Evolutionary conservation across 371 early-diverging fungal species (phyloP).

Genomic region (Nematocida sp.): DNA sequence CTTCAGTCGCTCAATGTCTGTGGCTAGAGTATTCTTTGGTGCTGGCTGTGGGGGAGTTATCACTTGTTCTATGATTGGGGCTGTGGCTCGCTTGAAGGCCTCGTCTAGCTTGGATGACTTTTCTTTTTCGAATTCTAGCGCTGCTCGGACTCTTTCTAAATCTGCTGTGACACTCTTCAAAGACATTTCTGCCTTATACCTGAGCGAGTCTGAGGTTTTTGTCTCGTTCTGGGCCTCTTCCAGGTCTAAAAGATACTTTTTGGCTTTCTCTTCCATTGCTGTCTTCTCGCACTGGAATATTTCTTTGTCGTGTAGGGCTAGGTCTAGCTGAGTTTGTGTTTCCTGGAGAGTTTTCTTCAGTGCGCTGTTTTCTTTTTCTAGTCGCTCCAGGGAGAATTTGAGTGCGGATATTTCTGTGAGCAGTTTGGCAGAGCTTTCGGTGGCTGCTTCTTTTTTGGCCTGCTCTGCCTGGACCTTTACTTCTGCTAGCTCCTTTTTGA

Average conservation of each 20-base stretch:
- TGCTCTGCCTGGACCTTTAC: slow-evolving; percentile 68
- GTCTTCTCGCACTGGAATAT: slow-evolving; percentile 66
- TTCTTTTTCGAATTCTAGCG: slow-evolving; percentile 47
- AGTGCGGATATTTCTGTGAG: not conserved
- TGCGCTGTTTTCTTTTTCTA: slow-evolving; percentile 67
- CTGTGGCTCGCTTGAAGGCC: slow-evolving; percentile 37
- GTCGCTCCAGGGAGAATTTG: slow-evolving; percentile 1
- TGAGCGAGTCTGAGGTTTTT: slow-evolving; percentile 69
- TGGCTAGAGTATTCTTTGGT: slow-evolving; percentile 68
- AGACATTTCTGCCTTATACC: slow-evolving; percentile 67
- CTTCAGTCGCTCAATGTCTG: slow-evolving; percentile 55
- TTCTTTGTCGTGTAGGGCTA: slow-evolving; percentile 64
- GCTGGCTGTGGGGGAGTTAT: slow-evolving; percentile 53
- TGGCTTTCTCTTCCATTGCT: slow-evolving; percentile 47
- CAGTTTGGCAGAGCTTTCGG: slow-evolving; percentile 63
- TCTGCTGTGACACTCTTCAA: slow-evolving; percentile 67
- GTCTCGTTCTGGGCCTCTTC: slow-evolving; percentile 67
- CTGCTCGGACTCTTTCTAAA: slow-evolving; percentile 65
- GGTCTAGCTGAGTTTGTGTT: slow-evolving; percentile 65
- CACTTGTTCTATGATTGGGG: not conserved
- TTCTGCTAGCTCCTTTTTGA: slow-evolving; percentile 67
- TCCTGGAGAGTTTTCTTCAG: slow-evolving; percentile 66
- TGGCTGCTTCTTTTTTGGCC: slow-evolving; percentile 65
- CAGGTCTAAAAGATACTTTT: slow-evolving; percentile 30
- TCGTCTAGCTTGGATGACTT: slow-evolving; percentile 43